Evolutionary conservation across 1,284 basidiomycete species (phyloP).

Genomic region (Puccinia horiana): DNA sequence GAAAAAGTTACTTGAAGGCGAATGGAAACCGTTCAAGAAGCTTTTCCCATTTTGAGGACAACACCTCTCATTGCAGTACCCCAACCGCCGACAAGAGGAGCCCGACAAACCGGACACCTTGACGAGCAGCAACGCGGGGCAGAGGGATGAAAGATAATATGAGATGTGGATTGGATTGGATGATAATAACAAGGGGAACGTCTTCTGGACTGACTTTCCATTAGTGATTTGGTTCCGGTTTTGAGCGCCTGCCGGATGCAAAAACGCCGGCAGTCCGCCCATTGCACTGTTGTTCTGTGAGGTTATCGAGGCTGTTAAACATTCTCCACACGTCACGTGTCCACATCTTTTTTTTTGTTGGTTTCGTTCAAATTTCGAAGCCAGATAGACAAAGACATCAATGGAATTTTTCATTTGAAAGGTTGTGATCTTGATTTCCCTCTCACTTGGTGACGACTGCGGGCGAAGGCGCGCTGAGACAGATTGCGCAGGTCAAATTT

Average conservation of each 20-base stretch:
- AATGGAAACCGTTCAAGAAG: not conserved
- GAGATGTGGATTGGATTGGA: not conserved
- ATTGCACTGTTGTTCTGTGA: slow-evolving; percentile 21
- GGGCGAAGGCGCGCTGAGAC: slow-evolving; percentile 41
- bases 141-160: not conserved
- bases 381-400: not conserved
- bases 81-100: slow-evolving; percentile 32
- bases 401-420: not conserved
- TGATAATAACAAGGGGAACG: no score
- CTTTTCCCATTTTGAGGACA: slow-evolving; percentile 35
- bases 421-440: not conserved
- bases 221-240: slow-evolving; percentile 2
- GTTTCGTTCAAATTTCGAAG: not conserved
- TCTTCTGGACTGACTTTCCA: slow-evolving; percentile 41
- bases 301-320: slow-evolving; percentile 25
- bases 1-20: not conserved
- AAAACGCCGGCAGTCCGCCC: not conserved
- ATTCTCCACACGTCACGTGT: slow-evolving; percentile 45
- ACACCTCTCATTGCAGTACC: slow-evolving; percentile 33
- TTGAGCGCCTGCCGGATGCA: not conserved
- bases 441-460: slow-evolving; percentile 32
- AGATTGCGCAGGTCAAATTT: slow-evolving; percentile 41
- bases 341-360: slow-evolving; percentile 25
- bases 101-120: slow-evolving; percentile 47
- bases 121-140: not conserved